Conservation (phyloP, 345 rosid species). For the Citrus unshiu region DNA sequence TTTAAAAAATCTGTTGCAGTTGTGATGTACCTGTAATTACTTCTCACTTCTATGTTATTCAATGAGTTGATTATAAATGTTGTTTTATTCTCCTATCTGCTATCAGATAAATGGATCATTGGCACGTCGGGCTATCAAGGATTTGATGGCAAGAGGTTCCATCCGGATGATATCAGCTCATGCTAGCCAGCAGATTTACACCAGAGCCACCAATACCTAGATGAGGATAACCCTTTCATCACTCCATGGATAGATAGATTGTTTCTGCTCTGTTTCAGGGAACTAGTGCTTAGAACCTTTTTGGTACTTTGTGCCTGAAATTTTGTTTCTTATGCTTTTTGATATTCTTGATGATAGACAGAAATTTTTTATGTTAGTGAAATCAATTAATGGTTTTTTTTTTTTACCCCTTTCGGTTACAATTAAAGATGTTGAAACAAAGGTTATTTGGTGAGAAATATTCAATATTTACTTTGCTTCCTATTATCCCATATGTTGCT, state of each 20-base stretch:
- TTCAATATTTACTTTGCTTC: too few species aligned
- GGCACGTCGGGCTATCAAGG: conserved; percentile 70
- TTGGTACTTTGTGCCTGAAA: neutral
- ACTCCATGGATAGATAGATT: neutral
- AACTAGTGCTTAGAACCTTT: neutral
- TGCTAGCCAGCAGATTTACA: conserved; percentile 82
- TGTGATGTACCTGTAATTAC: neutral
- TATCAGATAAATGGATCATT: conserved; percentile 66
- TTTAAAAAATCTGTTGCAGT: neutral
- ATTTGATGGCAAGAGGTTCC: conserved; percentile 73
- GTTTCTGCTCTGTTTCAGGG: neutral
- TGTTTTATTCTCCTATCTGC: neutral
- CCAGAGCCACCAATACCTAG: conserved; percentile 71
- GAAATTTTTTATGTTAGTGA: neutral
- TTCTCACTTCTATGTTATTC: neutral
- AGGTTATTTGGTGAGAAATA: too few species aligned
- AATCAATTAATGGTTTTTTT: neutral
- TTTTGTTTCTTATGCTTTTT: neutral
- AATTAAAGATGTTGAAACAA: neutral
- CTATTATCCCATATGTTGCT: too few species aligned
- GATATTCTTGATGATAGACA: neutral
- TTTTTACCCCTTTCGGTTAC: neutral
- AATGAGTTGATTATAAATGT: neutral
- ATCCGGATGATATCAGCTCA: conserved; percentile 77
- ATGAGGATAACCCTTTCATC: neutral